Percentiles rank a stretch among this genome's conserved stretches.
Evolutionary conservation across 2,329 filamentous ascomycete species (phyloP).

Genomic region (Aspergillus calidoustus): DNA sequence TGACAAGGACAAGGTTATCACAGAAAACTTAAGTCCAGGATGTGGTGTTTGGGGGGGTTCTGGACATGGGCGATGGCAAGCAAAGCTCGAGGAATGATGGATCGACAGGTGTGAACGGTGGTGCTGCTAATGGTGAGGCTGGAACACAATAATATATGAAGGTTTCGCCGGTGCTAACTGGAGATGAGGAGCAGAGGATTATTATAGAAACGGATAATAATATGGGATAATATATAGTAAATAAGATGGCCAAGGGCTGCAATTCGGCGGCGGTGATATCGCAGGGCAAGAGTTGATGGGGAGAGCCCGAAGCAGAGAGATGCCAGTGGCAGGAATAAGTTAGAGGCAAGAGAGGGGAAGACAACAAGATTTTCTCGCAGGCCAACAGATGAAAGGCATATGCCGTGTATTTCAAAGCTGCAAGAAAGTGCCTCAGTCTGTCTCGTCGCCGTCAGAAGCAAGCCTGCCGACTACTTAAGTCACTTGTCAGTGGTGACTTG

Average conservation of each 20-base stretch:
- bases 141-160: conserved; percentile 20
- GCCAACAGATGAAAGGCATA: conserved; percentile 6
- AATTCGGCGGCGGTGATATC: conserved; percentile 17
- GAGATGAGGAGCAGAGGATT: conserved; percentile 4
- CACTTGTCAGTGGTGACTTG: not conserved
- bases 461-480: not conserved
- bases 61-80: conserved; percentile 17
- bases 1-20: conserved; percentile 25
- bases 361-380: not conserved
- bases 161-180: not conserved
- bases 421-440: conserved; percentile 2
- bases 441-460: not conserved
- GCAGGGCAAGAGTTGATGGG: conserved; percentile 12
- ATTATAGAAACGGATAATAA: conserved; percentile 16
- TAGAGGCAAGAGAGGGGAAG: conserved; percentile 5
- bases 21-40: conserved; percentile 25
- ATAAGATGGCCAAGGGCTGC: conserved; percentile 17
- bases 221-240: conserved; percentile 17
- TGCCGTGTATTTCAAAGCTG: conserved; percentile 17
- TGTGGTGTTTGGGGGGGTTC: conserved; percentile 23
- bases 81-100: conserved; percentile 22
- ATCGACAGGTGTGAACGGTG: conserved; percentile 22
- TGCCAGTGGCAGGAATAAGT: conserved; percentile 7
- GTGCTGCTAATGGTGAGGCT: conserved; percentile 19
- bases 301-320: not conserved